Base-by-base conservation (phyloP, 441 rosid species). In the Gossypium trilobum region DNA sequence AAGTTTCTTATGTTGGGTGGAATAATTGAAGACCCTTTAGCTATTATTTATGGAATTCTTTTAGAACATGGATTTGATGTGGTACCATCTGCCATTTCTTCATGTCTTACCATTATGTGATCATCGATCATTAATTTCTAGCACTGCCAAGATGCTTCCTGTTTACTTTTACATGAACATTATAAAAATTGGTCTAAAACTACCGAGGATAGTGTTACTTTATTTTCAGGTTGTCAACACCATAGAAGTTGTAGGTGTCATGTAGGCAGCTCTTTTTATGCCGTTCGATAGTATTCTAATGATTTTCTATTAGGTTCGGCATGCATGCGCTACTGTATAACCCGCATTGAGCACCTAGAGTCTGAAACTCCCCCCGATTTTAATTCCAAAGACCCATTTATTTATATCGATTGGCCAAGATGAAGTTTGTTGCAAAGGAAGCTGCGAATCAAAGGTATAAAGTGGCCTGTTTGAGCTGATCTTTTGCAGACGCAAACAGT, bases 191-290 rank as follows among this genome's bases (percentile, higher is more conserved):
- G 36, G 13, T 65, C 13, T 11, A 23, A 22, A 64, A 23, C 29
- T 66, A 55, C 70, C 3, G 56, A 42, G 56, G 33, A 66, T 66
- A 7, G 57, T 65, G 20, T 23, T 66, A 55, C 56, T 66, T 66
- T n/a, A 9, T 20, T 23, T 46, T 44, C 55, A 4, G 55, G 5
- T 3, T 16, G 20, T 11, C 16, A 10, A 3, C 68, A 19, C 14
- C 10, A 4, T 63, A 39, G 4, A 29, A 63, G 68, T 29, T 39
- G 2, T 63, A 39, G 16, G 52, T 63, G 27, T 63, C 16, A 19
- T 22, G 16, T 2, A 42, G 19, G 33, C 70, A 44, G 54, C 54
- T 42, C 2, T 11, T 20, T 44, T 7, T 2, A 3, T 23, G 11
- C 70, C 27, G 8, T 33, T 22, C 1, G 5, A 22, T 46, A 5